Evolutionary conservation across 805 yeast species (phyloP).

Genomic region (Hagleromyces aurorensis): DNA sequence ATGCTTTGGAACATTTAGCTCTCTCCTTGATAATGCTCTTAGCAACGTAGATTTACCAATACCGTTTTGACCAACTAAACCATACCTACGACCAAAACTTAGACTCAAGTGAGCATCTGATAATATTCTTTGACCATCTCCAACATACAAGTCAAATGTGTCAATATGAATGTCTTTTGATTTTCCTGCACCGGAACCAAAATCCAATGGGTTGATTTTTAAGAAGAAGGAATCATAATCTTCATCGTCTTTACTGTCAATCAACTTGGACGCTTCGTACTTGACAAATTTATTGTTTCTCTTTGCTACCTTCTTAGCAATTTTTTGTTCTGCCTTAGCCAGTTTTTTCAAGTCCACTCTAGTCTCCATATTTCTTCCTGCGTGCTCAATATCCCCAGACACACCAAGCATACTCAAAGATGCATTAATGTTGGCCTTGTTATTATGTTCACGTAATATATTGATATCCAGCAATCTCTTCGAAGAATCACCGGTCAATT

Average conservation of each 20-base stretch:
- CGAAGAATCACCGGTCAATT: slow-evolving; percentile 78
- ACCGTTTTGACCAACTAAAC: slow-evolving; percentile 98
- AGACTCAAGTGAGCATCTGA: slow-evolving; percentile 81
- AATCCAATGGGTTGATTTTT: slow-evolving; percentile 90
- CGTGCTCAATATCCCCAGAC: slow-evolving; percentile 76
- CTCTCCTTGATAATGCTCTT: slow-evolving; percentile 89
- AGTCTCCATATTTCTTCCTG: slow-evolving; percentile 87
- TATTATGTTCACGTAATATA: slow-evolving; percentile 52
- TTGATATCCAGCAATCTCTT: slow-evolving; percentile 77
- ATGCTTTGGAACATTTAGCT: slow-evolving; percentile 87
- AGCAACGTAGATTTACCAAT: slow-evolving; percentile 95
- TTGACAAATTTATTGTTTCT: slow-evolving; percentile 70
- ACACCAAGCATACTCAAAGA: slow-evolving; percentile 73
- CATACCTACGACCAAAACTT: slow-evolving; percentile 90
- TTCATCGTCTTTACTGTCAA: slow-evolving; percentile 53
- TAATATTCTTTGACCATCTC: slow-evolving; percentile 88
- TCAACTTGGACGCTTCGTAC: slow-evolving; percentile 89
- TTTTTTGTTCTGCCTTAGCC: slow-evolving; percentile 94
- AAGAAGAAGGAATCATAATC: slow-evolving; percentile 94
- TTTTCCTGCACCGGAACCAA: slow-evolving; percentile 86
- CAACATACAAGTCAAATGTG: slow-evolving; percentile 87
- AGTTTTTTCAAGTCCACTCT: slow-evolving; percentile 94
- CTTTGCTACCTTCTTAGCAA: slow-evolving; percentile 95
- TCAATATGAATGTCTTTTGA: slow-evolving; percentile 95
- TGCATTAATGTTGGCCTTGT: slow-evolving; percentile 64